Percentiles rank a stretch among this genome's conserved stretches.
Evolutionary conservation across 2,329 filamentous ascomycete genomes (phyloP).

Genomic region (Aureobasidium sp.): DNA sequence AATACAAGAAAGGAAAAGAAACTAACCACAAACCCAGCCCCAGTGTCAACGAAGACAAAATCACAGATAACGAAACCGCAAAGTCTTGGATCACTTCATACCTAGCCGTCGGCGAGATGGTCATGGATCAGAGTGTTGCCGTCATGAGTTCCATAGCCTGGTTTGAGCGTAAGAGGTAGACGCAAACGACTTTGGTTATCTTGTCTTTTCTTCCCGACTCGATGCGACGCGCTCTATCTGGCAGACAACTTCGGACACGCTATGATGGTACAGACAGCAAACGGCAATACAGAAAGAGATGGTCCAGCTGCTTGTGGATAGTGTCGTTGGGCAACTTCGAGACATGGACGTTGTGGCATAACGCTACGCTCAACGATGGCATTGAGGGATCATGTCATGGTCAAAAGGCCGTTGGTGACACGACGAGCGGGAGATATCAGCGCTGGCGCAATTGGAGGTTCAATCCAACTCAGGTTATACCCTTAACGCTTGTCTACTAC

Average conservation of each 20-base stretch:
- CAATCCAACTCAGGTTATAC: neutral
- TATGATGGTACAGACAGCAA: neutral
- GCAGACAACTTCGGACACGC: too few species aligned
- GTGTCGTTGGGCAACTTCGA: neutral
- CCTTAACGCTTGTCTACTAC: too few species aligned
- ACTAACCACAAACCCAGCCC: conserved; percentile 37
- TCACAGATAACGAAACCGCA: conserved; percentile 52
- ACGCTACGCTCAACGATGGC: too few species aligned
- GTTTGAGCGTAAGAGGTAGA: conserved; percentile 78
- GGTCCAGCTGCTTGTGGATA: neutral
- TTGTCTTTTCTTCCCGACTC: neutral
- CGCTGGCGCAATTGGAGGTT: neutral
- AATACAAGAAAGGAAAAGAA: neutral
- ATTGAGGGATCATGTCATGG: too few species aligned
- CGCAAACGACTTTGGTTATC: neutral
- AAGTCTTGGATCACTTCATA: conserved; percentile 76
- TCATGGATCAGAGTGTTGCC: conserved; percentile 95
- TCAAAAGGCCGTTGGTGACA: too few species aligned
- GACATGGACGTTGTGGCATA: neutral
- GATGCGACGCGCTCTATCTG: too few species aligned
- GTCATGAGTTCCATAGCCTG: conserved; percentile 80
- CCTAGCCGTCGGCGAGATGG: conserved; percentile 89
- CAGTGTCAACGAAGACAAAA: conserved; percentile 81
- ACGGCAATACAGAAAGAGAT: neutral
- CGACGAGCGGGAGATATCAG: neutral